phyloP scores from a whole-genome alignment of 345 rosid species.

The Salix arbutifolia region DNA sequence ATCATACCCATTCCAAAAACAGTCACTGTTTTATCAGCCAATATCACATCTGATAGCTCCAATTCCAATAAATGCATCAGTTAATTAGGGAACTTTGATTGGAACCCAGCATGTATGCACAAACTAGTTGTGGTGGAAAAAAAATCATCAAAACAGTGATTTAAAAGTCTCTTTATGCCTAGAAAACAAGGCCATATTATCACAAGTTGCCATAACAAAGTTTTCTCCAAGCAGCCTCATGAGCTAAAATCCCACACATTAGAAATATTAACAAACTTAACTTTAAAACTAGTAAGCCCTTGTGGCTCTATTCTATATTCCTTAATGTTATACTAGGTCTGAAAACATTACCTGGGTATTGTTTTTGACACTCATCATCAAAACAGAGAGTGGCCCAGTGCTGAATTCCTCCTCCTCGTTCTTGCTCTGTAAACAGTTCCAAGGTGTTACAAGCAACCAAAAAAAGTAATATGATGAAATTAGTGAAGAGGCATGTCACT shows the following conservation, averaged over 20 bases:
- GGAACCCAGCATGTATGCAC: background rate
- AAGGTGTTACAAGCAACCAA: background rate
- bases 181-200: slow-evolving; percentile 3
- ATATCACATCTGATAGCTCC: slow-evolving; percentile 10
- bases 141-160: background rate
- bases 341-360: slow-evolving; percentile 73
- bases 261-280: background rate
- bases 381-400: slow-evolving; percentile 93
- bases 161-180: background rate
- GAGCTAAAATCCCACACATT: background rate
- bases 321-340: background rate
- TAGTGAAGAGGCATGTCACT: background rate
- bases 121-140: slow-evolving; percentile 1
- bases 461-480: background rate
- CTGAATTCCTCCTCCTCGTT: slow-evolving; percentile 94
- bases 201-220: slow-evolving; percentile 1
- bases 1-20: background rate
- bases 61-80: background rate
- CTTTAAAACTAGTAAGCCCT: background rate
- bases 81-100: background rate
- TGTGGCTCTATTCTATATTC: background rate
- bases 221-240: slow-evolving; percentile 3
- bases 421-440: slow-evolving; percentile 27
- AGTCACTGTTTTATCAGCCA: slow-evolving; percentile 15
- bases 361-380: slow-evolving; percentile 95